Conservation (phyloP, 495 filamentous ascomycete species). For the Penicillium goetzii region DNA sequence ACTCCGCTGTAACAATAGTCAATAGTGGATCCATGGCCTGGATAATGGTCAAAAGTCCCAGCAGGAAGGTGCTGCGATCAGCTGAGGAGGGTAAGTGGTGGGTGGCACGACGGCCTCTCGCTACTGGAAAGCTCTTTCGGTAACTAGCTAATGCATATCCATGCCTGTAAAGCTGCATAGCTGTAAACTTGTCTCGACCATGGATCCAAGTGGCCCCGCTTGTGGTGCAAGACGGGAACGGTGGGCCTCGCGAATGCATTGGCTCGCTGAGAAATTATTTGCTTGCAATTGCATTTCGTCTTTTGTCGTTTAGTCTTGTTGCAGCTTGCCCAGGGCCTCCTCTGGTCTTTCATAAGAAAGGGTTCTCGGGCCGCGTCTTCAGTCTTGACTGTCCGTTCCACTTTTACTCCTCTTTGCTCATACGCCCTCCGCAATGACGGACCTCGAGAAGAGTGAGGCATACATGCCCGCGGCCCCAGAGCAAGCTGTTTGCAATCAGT, state of each 20-base stretch:
- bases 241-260: constrained; percentile 10
- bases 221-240: constrained; percentile 11
- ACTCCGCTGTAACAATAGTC: constrained; percentile 1
- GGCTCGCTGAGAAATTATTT: constrained; percentile 4
- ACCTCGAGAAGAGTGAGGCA: constrained; percentile 19
- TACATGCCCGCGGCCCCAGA: constrained; percentile 17
- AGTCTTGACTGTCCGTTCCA: background rate
- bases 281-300: background rate
- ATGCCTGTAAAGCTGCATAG: constrained; percentile 4
- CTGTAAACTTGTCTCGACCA: constrained; percentile 6
- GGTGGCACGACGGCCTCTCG: constrained; percentile 3
- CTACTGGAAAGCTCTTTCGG: background rate
- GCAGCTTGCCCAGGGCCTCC: constrained; percentile 8
- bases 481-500: constrained; percentile 13
- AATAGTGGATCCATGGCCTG: background rate
- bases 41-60: constrained; percentile 5
- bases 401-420: constrained; percentile 7
- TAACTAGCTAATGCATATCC: constrained; percentile 16
- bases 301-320: background rate
- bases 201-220: constrained; percentile 4
- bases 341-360: constrained; percentile 9
- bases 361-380: constrained; percentile 1
- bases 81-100: constrained; percentile 7
- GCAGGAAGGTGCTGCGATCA: constrained; percentile 12
- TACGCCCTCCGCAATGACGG: constrained; percentile 17